Base-by-base conservation (phyloP, 805 yeast genomes). In the Saccharomycopsis fibuligera region DNA sequence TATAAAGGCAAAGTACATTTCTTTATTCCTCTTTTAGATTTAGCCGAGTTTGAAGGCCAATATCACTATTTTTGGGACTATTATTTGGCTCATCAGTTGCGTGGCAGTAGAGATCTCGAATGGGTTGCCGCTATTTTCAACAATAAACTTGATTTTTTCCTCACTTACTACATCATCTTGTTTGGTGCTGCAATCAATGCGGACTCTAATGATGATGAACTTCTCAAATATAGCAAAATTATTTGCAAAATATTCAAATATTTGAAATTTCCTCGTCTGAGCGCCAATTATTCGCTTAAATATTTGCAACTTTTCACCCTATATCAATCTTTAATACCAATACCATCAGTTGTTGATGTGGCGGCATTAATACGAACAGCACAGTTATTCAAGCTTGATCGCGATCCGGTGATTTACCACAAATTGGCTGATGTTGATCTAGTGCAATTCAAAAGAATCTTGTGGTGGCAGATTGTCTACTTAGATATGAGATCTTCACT, bases 391-490 rank as follows among this genome's bases (percentile, higher is more conserved):
- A 77, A 77, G 46, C 59, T 80, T 31, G 79, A 80, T 55, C 73
- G 79, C 58, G 86, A 80, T 57, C 85, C 85, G 3, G 67, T 74
- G n/a, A 62, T 69, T 1, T 70, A 74, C 40, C 74, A 79, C 50
- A 69, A 73, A 36, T 68, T 77, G 33, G 65, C 69, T 2, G 75
- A 77, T 53, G 64, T 68, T 58, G 70, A 69, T 45, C 66, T 71
- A 21, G 70, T 79, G 5, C 79, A 76, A 51, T 66, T 72, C 42
- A 67, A 81, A 60, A 67, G 85, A 58, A 58, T 78, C 46, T 59
- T 80, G n/a, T 80, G 85, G 84, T 80, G 84, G 84, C 79, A 78
- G 35, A 75, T 80, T 5, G 78, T 78, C 53, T 76, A 77, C 24
- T 61, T 80, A 51, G 86, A 80, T 59, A 71, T 76, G 3, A 67